phyloP scores from a whole-genome alignment of 2,329 filamentous ascomycete genomes.

The Metarhizium album region DNA sequence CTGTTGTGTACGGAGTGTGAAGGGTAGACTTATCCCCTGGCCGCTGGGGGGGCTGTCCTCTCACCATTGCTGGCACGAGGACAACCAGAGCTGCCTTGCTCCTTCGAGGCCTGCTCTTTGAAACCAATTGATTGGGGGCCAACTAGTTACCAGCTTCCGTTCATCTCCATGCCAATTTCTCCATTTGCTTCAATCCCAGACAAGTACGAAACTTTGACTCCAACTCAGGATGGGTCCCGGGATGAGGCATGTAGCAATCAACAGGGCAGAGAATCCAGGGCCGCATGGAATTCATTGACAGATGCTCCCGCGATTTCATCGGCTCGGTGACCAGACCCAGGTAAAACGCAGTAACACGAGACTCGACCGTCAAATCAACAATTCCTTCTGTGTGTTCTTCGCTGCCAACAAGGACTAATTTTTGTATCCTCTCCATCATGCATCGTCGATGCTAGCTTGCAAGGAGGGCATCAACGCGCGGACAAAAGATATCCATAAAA shows the following conservation, averaged over 20 bases:
- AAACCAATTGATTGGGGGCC: constrained; percentile 9
- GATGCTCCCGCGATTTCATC: constrained; percentile 3
- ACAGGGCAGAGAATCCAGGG: background rate
- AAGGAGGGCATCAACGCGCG: constrained; percentile 60
- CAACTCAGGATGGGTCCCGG: constrained; percentile 84
- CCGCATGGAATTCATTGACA: background rate
- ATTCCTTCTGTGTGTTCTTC: constrained; percentile 69
- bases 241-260: constrained; percentile 15
- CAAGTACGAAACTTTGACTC: constrained; percentile 91
- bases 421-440: constrained; percentile 72
- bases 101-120: constrained; percentile 26
- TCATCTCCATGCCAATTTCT: background rate
- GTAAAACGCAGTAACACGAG: background rate
- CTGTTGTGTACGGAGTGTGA: background rate
- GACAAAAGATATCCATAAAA: constrained; percentile 97
- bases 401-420: constrained; percentile 84
- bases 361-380: background rate
- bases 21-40: constrained; percentile 39
- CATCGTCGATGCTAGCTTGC: constrained; percentile 22
- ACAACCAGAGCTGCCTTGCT: constrained; percentile 37
- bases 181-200: constrained; percentile 36
- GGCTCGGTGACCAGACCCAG: constrained; percentile 3
- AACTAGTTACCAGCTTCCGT: background rate
- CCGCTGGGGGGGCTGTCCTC: constrained; percentile 33
- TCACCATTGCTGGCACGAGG: constrained; percentile 39